Base-by-base conservation (phyloP, 1,139 yeast genomes). In the Magnusiomyces tetraspermus region DNA sequence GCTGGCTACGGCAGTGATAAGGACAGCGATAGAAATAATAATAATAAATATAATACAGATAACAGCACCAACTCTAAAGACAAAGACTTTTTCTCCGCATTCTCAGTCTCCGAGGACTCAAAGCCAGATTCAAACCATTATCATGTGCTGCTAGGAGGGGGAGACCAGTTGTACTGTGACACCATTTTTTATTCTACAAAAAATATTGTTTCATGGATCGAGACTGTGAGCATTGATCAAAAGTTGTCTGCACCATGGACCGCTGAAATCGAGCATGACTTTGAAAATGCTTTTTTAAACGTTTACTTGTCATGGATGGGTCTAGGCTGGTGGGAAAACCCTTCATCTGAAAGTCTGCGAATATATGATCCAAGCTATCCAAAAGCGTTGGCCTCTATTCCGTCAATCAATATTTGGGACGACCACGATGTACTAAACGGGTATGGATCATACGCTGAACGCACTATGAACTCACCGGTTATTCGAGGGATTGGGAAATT, bases 91-190 rank as follows among this genome's bases (percentile, higher is more conserved):
- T n/a, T n/a, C n/a, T n/a, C n/a, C n/a, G n/a, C n/a, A n/a, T n/a
- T n/a, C n/a, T n/a, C n/a, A n/a, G n/a, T n/a, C n/a, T n/a, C n/a
- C n/a, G n/a, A n/a, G n/a, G n/a, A n/a, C n/a, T n/a, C n/a, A n/a
- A n/a, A n/a, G n/a, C n/a, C n/a, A n/a, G 38, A 17, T 4, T 15
- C 17, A 33, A 68, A 74, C 45, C 89, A 83, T 49, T 88, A 86
- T 70, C 96, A 90, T 65, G 97, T 88, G 3, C 89, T 90, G 95
- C 73, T 90, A 45, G 97, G 97, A 23, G 97, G 97, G 49, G 98
- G 98, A 36, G 98, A 90, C 67, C 98, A 90, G 70, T 77, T 92
- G 51, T 92, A 90, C 67, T 82, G 90, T 53, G 97, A 90, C 68
- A 76, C 88, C 1, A 80, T 90, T 60, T 85, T 83, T 64, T 62